Evolutionary conservation across 2,329 filamentous ascomycete genomes (phyloP), one percentile per base, ranked within the genome.

Genomic region (Trichophyton verrucosum): DNA sequence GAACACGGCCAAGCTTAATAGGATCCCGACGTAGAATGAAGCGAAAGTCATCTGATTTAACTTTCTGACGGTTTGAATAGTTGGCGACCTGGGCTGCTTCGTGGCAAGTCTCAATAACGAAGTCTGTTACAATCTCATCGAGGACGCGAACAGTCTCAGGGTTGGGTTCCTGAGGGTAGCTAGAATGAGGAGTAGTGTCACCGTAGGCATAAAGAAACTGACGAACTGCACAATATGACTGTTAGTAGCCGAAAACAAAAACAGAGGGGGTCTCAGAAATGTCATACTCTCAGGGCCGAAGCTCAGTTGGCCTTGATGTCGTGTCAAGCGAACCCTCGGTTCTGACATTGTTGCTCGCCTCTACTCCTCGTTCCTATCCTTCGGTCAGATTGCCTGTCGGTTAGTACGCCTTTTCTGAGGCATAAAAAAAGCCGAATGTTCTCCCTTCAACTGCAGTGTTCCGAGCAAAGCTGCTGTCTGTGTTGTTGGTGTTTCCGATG

Each of bases 11-110:
- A 49, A 97, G 79, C 72, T 95, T 95, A 62, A 83, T 80, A 7
- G 88, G 86, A 69, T 97, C 95, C 65, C 88, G 84, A 36, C 94
- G 84, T 67, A 97, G 83, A 44, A 91, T 90, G 75, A 95, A 99
- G 70, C 95, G 91, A 77, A 99, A 96, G 75, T 99, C 94, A 70
- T 96, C 92, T 69, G 95, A 89, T 74, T 99, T 99, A 76, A 99
- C 91, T 77, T 99, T 99, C 69, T 95, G 89, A 1, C 94, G 88
- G 0, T 91, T 87, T 1, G 88, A 86, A 74, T 95, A 89, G 72
- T 89, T 86, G 0, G 94, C 94, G 59, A 87, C 86, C 51, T 89
- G 85, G 3, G 91, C 89, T 3, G 94, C 92, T 71, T 90, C 87
- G 77, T 95, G 94, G 75, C 89, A 92, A 60, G 94, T 86, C 73